Percentiles rank a stretch among this genome's conserved stretches.
Conservation (phyloP, 768 basidiomycete species). For the Psilocybe subaeruginosa region DNA sequence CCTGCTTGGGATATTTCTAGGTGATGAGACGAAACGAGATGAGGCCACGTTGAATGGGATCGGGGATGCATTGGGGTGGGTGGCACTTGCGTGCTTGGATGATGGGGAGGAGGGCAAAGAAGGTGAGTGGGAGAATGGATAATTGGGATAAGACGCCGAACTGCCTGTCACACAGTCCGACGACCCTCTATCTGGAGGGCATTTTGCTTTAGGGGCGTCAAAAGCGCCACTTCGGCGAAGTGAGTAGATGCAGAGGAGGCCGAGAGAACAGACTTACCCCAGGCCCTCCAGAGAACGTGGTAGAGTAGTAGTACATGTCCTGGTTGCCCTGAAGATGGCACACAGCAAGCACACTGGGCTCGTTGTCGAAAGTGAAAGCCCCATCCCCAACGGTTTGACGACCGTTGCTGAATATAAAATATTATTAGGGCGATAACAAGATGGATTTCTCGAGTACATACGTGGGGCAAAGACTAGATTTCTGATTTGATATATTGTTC, state of each 20-base stretch:
- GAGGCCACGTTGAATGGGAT: slow-evolving; percentile 19
- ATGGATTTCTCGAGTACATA: slow-evolving; percentile 40
- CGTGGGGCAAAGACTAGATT: slow-evolving; percentile 97
- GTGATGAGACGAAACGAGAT: slow-evolving; percentile 29
- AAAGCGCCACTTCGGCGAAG: slow-evolving; percentile 81
- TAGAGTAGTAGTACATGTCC: slow-evolving; percentile 89
- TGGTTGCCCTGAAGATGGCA: slow-evolving; percentile 82
- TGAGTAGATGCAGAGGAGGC: slow-evolving; percentile 7
- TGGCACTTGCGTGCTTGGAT: slow-evolving; percentile 16
- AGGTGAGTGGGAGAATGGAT: slow-evolving; percentile 37
- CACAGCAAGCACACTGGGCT: slow-evolving; percentile 82
- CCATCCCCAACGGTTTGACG: slow-evolving; percentile 97
- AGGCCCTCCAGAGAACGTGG: slow-evolving; percentile 93
- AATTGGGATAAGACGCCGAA: slow-evolving; percentile 66
- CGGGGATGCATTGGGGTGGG: slow-evolving; percentile 21
- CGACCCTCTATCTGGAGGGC: slow-evolving; percentile 97
- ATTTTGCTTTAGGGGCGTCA: slow-evolving; percentile 90
- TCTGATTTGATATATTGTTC: slow-evolving; percentile 72
- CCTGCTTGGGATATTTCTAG: slow-evolving; percentile 47
- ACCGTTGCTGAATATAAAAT: slow-evolving; percentile 71
- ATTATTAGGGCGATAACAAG: slow-evolving; percentile 18
- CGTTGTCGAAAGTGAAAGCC: slow-evolving; percentile 81
- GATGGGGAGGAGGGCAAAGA: slow-evolving; percentile 30
- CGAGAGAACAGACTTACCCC: slow-evolving; percentile 58
- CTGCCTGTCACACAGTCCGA: slow-evolving; percentile 94